A percentile compares a stretch with the other conserved stretches of the same genome.
These are phyloP conservation scores for Pseudozyma thailandica DNA, from an alignment of 1,284 basidiomycete species.

Conservation along the genomic window DNA sequence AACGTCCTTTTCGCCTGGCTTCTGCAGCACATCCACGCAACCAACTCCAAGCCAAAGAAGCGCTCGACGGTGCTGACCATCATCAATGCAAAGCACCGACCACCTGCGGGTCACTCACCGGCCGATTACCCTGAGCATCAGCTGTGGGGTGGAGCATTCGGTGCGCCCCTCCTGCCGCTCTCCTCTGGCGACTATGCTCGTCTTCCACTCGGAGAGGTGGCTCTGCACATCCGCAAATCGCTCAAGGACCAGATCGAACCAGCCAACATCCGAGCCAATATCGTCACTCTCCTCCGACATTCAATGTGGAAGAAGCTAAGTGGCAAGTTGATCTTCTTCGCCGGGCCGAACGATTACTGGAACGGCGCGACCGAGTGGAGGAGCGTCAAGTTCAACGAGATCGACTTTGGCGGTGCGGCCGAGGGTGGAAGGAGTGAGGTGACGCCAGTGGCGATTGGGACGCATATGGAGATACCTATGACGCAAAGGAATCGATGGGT, in stretches of 20 bases:
- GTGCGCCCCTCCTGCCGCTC: slow-evolving; percentile 8
- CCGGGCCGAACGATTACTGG: slow-evolving; percentile 8
- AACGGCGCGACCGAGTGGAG: slow-evolving; percentile 30
- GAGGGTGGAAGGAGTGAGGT: not conserved
- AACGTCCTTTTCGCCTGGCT: slow-evolving; percentile 34
- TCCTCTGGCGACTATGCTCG: slow-evolving; percentile 5
- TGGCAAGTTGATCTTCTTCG: slow-evolving; percentile 21
- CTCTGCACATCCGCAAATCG: slow-evolving; percentile 17
- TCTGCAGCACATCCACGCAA: slow-evolving; percentile 26
- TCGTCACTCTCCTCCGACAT: slow-evolving; percentile 7
- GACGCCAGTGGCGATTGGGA: slow-evolving; percentile 15
- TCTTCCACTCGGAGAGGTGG: slow-evolving; percentile 18
- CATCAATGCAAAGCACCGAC: slow-evolving; percentile 25
- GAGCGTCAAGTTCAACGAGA: slow-evolving; percentile 5
- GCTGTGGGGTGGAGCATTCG: slow-evolving; percentile 29
- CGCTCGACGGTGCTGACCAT: slow-evolving; percentile 14
- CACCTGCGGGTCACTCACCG: slow-evolving; percentile 6
- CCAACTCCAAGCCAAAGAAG: slow-evolving; percentile 1
- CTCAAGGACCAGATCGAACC: slow-evolving; percentile 14
- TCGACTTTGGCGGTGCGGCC: slow-evolving; percentile 14
- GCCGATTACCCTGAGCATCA: slow-evolving; percentile 21
- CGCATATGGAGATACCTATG: slow-evolving; percentile 23
- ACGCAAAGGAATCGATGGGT: slow-evolving; percentile 26
- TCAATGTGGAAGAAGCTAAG: slow-evolving; percentile 11
- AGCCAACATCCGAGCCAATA: slow-evolving; percentile 11